phyloP scores from a whole-genome alignment of 257 asterid species.

The Solanum clarkiae region DNA sequence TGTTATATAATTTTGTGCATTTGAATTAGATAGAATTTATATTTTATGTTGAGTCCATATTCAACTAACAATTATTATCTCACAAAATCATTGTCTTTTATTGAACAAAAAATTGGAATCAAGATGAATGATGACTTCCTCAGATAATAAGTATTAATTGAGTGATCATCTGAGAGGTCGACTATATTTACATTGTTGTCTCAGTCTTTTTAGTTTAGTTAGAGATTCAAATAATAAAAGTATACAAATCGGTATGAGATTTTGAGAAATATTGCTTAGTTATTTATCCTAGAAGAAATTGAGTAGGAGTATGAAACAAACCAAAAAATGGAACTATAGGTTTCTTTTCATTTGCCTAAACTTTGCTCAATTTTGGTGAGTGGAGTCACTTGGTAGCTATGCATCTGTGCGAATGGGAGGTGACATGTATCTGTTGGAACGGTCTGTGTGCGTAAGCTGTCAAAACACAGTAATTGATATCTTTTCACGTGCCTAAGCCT shows the following conservation, averaged over 20 bases:
- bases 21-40: background rate
- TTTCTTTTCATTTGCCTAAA: background rate
- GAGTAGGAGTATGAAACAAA: background rate
- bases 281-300: background rate
- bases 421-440: background rate
- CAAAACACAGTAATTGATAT: background rate
- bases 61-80: background rate
- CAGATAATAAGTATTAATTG: background rate
- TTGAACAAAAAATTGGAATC: background rate
- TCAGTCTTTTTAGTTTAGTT: background rate
- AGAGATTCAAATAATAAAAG: background rate
- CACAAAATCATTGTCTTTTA: fast-evolving
- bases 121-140: background rate
- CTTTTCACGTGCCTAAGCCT: background rate
- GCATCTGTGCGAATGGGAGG: background rate
- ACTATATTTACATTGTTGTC: background rate
- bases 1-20: background rate
- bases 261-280: background rate
- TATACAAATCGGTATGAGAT: background rate
- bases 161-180: background rate
- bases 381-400: background rate
- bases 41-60: background rate
- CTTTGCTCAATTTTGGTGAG: background rate
- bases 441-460: background rate
- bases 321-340: background rate